Evolutionary conservation across 495 filamentous ascomycete genomes (phyloP).

Genomic region (Penicillium egyptiacum): DNA sequence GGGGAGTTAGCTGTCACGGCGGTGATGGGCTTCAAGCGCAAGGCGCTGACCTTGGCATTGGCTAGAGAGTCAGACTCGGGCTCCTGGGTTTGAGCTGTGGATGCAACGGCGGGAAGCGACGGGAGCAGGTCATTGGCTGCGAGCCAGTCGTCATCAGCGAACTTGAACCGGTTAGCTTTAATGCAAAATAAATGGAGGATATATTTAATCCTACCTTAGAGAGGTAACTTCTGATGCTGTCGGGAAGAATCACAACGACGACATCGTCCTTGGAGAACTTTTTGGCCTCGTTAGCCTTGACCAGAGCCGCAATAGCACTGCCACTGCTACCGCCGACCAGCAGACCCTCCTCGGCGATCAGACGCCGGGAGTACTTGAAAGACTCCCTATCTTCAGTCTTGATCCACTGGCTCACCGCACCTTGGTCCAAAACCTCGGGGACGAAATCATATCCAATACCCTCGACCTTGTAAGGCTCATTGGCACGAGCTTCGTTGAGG

Average conservation of each 20-base stretch:
- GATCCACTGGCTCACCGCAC: conserved; percentile 89
- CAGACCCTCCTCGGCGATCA: conserved; percentile 94
- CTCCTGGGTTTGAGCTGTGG: conserved; percentile 40
- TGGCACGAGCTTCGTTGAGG: conserved; percentile 74
- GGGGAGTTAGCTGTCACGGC: conserved; percentile 66
- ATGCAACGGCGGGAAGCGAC: conserved; percentile 51
- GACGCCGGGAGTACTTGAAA: conserved; percentile 80
- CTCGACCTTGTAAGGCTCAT: conserved; percentile 94
- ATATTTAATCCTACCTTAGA: conserved; percentile 61
- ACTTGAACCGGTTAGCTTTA: conserved; percentile 44
- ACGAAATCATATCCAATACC: conserved; percentile 99
- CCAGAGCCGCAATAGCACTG: conserved; percentile 83
- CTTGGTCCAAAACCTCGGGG: conserved; percentile 84
- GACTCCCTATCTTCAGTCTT: conserved; percentile 94
- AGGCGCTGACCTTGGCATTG: conserved; percentile 71
- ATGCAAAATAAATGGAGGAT: not conserved
- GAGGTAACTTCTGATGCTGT: conserved; percentile 97
- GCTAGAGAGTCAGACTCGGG: conserved; percentile 57
- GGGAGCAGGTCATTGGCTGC: conserved; percentile 88
- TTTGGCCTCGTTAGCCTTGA: conserved; percentile 74
- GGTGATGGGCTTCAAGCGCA: conserved; percentile 89
- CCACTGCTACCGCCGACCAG: conserved; percentile 94
- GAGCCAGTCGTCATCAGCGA: conserved; percentile 97
- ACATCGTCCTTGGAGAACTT: conserved; percentile 72
- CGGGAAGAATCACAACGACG: conserved; percentile 87